A percentile compares a stretch with the other conserved stretches of the same genome.
Evolutionary conservation across 2,329 filamentous ascomycete species (phyloP).

Genomic region (Cercospora citrullina): DNA sequence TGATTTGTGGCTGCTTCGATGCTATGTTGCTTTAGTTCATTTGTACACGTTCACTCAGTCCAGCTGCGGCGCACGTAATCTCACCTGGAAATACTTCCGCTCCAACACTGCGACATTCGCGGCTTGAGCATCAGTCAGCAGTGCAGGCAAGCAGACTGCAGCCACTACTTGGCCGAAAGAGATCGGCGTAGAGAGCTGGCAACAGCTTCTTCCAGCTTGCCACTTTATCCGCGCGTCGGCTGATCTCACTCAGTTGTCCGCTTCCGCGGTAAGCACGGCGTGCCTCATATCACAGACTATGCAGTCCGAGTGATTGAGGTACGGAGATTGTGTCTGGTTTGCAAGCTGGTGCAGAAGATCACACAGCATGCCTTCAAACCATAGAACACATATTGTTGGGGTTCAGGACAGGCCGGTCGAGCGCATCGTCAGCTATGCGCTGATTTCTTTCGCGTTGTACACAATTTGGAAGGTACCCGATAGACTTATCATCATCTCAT

Average conservation of each 20-base stretch:
- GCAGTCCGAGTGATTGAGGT: background rate
- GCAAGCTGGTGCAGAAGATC: background rate
- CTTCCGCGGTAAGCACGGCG: background rate
- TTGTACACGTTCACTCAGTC: background rate
- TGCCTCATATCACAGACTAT: background rate
- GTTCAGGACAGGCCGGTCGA: background rate
- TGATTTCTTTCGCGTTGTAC: background rate
- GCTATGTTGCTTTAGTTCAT: background rate
- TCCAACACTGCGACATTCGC: background rate
- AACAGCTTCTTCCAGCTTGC: background rate
- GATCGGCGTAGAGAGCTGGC: background rate
- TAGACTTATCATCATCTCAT: background rate
- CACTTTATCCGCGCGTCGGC: background rate
- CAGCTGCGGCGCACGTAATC: background rate
- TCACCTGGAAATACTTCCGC: conserved; percentile 5
- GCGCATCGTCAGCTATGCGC: background rate
- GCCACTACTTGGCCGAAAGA: too few relatives aligned
- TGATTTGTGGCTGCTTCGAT: background rate
- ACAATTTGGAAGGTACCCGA: background rate
- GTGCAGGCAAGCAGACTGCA: background rate
- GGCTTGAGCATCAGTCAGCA: background rate
- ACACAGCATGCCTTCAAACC: background rate
- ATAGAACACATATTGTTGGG: background rate
- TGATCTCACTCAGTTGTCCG: background rate
- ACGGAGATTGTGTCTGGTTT: background rate